A percentile compares a stretch with the other conserved stretches of the same genome.
These are phyloP conservation scores for Stemphylium lycopersici DNA, from an alignment of 2,329 filamentous ascomycete genomes.

Conservation along the genomic window DNA sequence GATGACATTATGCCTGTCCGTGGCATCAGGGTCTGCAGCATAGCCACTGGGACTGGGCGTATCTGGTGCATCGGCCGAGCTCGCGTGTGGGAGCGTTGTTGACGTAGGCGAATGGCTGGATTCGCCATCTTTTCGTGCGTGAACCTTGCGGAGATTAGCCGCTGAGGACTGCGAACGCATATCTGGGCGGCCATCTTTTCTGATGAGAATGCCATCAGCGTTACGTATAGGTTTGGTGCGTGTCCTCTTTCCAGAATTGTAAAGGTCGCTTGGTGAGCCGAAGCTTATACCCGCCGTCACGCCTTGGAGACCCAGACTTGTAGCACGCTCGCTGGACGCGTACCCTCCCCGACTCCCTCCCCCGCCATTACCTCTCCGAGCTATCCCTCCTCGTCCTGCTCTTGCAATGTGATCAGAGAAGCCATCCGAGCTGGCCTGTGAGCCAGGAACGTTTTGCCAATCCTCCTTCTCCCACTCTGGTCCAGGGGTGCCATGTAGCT, in stretches of 20 bases:
- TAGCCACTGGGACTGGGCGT: slow-evolving; percentile 38
- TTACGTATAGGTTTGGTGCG: slow-evolving; percentile 59
- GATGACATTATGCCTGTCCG: slow-evolving; percentile 40
- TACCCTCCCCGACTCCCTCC: slow-evolving; percentile 29
- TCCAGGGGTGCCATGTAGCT: slow-evolving; percentile 28
- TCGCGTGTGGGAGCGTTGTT: slow-evolving; percentile 22
- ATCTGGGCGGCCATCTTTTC: slow-evolving; percentile 59
- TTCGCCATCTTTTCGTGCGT: slow-evolving; percentile 55
- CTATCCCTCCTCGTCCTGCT: slow-evolving; percentile 33
- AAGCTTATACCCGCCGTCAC: slow-evolving; percentile 29
- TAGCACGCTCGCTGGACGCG: slow-evolving; percentile 32
- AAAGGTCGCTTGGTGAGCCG: slow-evolving; percentile 39
- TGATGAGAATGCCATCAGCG: slow-evolving; percentile 57
- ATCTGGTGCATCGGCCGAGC: slow-evolving; percentile 21
- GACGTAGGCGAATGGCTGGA: slow-evolving; percentile 33
- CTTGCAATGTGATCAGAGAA: slow-evolving; percentile 41
- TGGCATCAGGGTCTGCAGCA: slow-evolving; percentile 14
- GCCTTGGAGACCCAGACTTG: slow-evolving; percentile 39
- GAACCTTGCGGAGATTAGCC: slow-evolving; percentile 59
- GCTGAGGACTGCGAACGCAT: slow-evolving; percentile 60
- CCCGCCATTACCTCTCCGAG: slow-evolving; percentile 46
- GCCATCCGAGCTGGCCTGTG: slow-evolving; percentile 46
- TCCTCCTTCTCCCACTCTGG: slow-evolving; percentile 52
- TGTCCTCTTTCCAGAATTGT: slow-evolving; percentile 55
- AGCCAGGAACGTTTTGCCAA: slow-evolving; percentile 42